Conservation (phyloP, 345 rosid species). For the Bruguiera sexangula region DNA sequence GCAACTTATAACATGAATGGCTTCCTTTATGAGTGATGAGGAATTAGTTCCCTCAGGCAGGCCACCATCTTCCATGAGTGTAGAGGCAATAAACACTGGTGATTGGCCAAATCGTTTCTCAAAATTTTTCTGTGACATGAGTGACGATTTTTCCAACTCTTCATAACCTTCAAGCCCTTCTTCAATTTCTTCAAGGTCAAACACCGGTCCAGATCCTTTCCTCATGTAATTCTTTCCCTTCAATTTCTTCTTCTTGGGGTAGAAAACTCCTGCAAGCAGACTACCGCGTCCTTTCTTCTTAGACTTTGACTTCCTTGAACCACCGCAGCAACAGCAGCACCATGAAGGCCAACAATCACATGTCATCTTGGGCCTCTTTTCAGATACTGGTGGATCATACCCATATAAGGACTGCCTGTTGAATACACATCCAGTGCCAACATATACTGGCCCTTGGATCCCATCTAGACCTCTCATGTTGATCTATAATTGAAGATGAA, state of each 20-base stretch:
- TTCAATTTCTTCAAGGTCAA: conserved; percentile 91
- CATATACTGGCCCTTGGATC: conserved; percentile 92
- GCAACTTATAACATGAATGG: conserved; percentile 91
- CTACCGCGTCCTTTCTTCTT: conserved; percentile 67
- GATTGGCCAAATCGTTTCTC: conserved; percentile 96
- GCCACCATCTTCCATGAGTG: conserved; percentile 93
- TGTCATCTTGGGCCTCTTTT: conserved; percentile 91
- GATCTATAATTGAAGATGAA: conserved; percentile 40
- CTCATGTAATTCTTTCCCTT: conserved; percentile 59
- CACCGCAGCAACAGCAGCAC: conserved; percentile 88
- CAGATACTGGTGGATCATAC: conserved; percentile 84
- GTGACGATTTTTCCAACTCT: conserved; percentile 83
- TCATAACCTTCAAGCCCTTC: conserved; percentile 97
- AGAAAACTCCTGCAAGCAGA: conserved; percentile 50
- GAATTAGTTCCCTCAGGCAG: conserved; percentile 85
- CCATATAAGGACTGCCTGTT: conserved; percentile 91
- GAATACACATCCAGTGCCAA: conserved; percentile 96
- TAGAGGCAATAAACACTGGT: conserved; percentile 84
- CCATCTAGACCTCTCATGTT: conserved; percentile 95
- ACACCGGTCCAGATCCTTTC: conserved; percentile 53
- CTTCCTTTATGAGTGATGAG: conserved; percentile 76
- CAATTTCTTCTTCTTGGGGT: conserved; percentile 65
- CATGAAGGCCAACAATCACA: conserved; percentile 98
- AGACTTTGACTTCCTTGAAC: conserved; percentile 70
- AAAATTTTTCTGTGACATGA: conserved; percentile 91